These are phyloP conservation scores for Phaeoacremonium minimum DNA, from an alignment of 2,329 filamentous ascomycete genomes.

Conservation along the genomic window DNA sequence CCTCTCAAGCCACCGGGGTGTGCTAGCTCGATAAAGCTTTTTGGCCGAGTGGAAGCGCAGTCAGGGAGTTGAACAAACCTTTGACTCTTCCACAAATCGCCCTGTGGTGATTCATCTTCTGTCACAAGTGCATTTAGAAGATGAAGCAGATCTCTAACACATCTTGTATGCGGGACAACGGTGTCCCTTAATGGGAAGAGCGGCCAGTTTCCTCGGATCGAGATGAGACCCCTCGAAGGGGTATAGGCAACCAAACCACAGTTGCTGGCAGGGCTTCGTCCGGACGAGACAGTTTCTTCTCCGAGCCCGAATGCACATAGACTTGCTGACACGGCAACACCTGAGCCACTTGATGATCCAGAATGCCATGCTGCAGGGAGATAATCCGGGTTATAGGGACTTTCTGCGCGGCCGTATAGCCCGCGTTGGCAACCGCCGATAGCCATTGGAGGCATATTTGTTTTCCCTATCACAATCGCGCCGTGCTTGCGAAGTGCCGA, in stretches of 20 bases:
- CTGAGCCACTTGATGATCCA: conserved; percentile 54
- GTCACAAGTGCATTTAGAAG: conserved; percentile 42
- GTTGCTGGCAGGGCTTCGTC: conserved; percentile 33
- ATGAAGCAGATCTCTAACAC: conserved; percentile 41
- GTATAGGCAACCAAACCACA: conserved; percentile 5
- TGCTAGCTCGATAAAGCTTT: too few species aligned
- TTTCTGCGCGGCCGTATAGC: conserved; percentile 50
- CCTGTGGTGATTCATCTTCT: conserved; percentile 30
- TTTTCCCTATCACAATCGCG: conserved; percentile 47
- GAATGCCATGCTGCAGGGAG: conserved; percentile 51
- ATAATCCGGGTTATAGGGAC: conserved; percentile 49
- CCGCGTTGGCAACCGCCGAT: conserved; percentile 54
- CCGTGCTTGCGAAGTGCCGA: conserved; percentile 40
- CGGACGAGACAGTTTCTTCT: conserved; percentile 51
- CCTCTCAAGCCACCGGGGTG: too few species aligned
- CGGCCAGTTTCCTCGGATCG: conserved; percentile 2
- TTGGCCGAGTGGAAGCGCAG: too few species aligned
- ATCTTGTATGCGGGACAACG: conserved; percentile 24
- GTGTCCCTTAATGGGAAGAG: conserved; percentile 3
- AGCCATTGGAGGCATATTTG: conserved; percentile 59
- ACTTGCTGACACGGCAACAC: conserved; percentile 41
- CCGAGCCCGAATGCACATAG: conserved; percentile 50
- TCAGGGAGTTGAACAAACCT: conserved; percentile 36
- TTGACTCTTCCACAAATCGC: conserved; percentile 54
- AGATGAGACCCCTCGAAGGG: conserved; percentile 1